Base-by-base conservation (phyloP, 2,329 filamentous ascomycete species). In the Metarhizium sp. region DNA sequence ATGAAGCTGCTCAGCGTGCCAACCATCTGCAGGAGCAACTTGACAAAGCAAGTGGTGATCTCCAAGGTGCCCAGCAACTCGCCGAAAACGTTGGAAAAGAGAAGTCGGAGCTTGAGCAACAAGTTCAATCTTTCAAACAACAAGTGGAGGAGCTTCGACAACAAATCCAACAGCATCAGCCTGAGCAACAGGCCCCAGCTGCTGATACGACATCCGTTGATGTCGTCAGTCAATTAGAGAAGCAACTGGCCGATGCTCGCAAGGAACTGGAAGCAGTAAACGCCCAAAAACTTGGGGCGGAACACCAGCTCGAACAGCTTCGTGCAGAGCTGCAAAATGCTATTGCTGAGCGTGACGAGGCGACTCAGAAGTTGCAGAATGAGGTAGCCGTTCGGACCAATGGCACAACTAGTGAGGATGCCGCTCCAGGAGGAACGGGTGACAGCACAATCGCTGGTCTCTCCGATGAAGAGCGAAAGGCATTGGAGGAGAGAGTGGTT, bases 271-370 rank as follows among this genome's bases (percentile, higher is more conserved):
- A 85, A 47, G 76, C 76, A 2, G 78, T 86, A 53, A 84, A 74
- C 6, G 75, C 82, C 10, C 85, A 94, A 66, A 91, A 89, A 68
- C 77, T 84, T 18, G 75, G 76, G 2, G 75, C 89, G n/a, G 82
- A 90, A 60, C 73, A 81, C 56, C 83, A 87, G 58, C 75, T 88
- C 2, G 73, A 77, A 49, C 69, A 66, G 29, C 67, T 85, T 2
- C 78, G 74, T 34, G 60, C 67, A 6, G 85, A 91, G 63, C 73
- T 95, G 13, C 77, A 85, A 52, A 72, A 75, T 10, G 80, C 79
- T 1, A 79, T 83, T 55, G 73, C 78, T 6, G 84, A 90, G 62
- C 77, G 87, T 48, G 87, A 90, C 55, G 75, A 81, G 58, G 80
- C 82, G 10, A 68, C 81, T 38, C 62, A 63, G 57, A 69, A 68